Evolutionary conservation across 768 basidiomycete species (phyloP), one percentile per base, ranked within the genome.

Genomic region (Sistotremastrum suecicum): DNA sequence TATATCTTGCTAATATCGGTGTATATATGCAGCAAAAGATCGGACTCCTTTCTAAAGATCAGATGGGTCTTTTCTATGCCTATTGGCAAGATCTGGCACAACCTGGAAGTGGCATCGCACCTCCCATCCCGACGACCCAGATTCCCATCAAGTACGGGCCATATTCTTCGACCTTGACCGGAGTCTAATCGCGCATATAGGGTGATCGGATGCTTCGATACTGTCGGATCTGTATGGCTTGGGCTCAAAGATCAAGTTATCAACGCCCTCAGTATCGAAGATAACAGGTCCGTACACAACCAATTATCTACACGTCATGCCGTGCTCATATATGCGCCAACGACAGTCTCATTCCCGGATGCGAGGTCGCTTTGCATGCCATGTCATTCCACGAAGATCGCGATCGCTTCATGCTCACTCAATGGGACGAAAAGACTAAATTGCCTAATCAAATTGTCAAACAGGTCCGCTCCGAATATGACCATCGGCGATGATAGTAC

Each of bases 381-480:
- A 10, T 62, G 12, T 47, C 58, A 2, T 32, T 61, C 28, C 48
- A 60, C 11, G 61, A 61, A 41, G 48, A 51, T 41, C 47, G 60
- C 4, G 33, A 52, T 30, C 50, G 49, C 33, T 63, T 57, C 50
- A 34, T 47, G n/a, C 58, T 56, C 2, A 51, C 52, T 1, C 43
- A 58, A 5, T 55, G 55, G 51, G 39, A 37, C 28, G 46, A 42
- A 1, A 33, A 39, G 36, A 47, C 20, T 2, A 20, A 20, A 20
- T 2, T 20, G 7, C 5, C 34, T n/a, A 47, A 50, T 30, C 52
- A 51, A 29, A 32, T 44, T 8, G 45, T 57, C 4, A 44, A 50
- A 40, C 50, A 57, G 37, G 56, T 48, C 40, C 6, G 41, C 37
- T 31, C 12, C 9, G n/a, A 29, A 8, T 11, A 41, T 12, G 9